Evolutionary conservation across 2,329 filamentous ascomycete species (phyloP), one percentile per base, ranked within the genome.

Genomic region (Fonsecaea erecta): DNA sequence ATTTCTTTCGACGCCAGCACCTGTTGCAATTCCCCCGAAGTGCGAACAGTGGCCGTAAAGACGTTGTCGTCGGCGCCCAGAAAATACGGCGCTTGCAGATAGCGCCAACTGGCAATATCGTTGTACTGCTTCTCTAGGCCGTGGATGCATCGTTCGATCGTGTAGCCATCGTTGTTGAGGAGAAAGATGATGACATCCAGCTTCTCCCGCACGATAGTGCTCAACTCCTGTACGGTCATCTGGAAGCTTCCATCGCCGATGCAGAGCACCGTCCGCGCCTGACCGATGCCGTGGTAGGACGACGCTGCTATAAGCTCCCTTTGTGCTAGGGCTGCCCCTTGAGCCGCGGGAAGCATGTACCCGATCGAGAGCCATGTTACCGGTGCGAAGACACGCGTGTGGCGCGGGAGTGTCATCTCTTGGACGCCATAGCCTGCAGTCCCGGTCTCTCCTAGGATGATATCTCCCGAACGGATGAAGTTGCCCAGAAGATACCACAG

Each of bases 81-180:
- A 0, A 87, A 86, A 2, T 82, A 81, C 1, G 67, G 64, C 11
- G 58, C 65, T 16, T 62, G 75, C 70, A 34, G 87, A 81, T 89
- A 90, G 54, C 89, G 82, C 93, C 93, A 96, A 11, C 80, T 77
- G 63, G 85, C 83, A 63, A 96, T 88, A 74, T 96, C 91, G 74
- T 96, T 96, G 81, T 96, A 96, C 21, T 74, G 75, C 28, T 86
- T 90, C 7, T 93, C 82, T 86, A 90, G 89, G 59, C 92, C 92
- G 77, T 96, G 92, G 73, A 96, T 96, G 76, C 87, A 90, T 35
- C 92, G 87, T 79, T 96, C 92, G 75, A 96, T 95, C 12, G 92
- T 95, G 79, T 90, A 96, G 12, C 93, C 93, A 51, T 94, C 87
- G 75, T 96, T 96, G 82, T 90, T 92, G 71, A 96, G 89, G 68